Evolutionary conservation across 2,329 filamentous ascomycete species (phyloP), one percentile per base, ranked within the genome.

Genomic region (Sporothrix brunneoviolacea): DNA sequence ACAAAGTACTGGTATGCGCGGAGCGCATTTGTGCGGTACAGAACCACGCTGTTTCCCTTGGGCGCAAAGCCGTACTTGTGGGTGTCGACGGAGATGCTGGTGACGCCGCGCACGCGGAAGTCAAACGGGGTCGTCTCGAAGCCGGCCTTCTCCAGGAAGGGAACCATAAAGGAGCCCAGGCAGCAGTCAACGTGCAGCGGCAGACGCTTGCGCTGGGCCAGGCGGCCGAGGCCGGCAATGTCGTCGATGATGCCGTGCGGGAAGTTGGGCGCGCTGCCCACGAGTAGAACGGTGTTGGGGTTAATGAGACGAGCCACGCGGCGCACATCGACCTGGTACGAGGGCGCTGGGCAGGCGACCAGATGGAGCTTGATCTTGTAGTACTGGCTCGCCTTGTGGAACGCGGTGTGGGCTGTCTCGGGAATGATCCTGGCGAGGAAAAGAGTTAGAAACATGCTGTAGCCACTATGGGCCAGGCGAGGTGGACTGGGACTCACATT

Each of bases 11-110:
- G 93, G 68, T 95, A 91, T 51, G 82, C 82, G 59, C 93, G 83
- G 58, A 94, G 79, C 41, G 79, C 72, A 30, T 83, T 78, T 40
- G 82, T 86, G 60, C 93, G 88, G 76, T 98, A 98, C 37, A 98
- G 77, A 13, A 95, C 77, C 1, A 90, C 93, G 47, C 86, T 93
- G 76, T 95, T 98, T 59, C 93, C 93, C 73, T 98, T 98, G 48
- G 93, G 93, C 1, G 93, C 93, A 64, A 98, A 98, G 33, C 93
- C 93, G 66, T 98, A 98, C 68, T 98, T 98, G 78, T 98, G 93
- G 3, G 93, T 98, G 66, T 98, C 93, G 67, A 91, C 94, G 58
- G 84, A 90, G 67, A 98, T 97, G 67, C 86, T 91, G 4, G 91
- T 96, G 33, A 98, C 93, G 60, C 93, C 93, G 59, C 88, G 89